Evolutionary conservation across 2,329 filamentous ascomycete genomes (phyloP).

Genomic region (Leptographium flavum): DNA sequence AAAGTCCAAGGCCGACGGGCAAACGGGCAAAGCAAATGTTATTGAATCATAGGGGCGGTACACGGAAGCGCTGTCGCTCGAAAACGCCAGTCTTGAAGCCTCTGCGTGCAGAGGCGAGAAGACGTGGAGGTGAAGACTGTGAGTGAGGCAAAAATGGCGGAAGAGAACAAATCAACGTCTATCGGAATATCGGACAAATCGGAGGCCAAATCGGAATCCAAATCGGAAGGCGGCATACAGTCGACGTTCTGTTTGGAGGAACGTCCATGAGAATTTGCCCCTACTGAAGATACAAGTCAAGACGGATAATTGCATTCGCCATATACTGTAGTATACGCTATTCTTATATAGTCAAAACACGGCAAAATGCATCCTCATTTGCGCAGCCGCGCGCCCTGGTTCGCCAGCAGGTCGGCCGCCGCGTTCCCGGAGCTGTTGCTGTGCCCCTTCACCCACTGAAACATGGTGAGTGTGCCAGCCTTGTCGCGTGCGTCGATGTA

Average conservation of each 20-base stretch:
- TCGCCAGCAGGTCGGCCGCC: constrained; percentile 66
- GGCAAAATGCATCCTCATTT: constrained; percentile 2
- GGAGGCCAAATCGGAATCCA: too few relatives aligned
- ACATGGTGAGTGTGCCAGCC: constrained; percentile 47
- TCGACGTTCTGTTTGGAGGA: too few relatives aligned
- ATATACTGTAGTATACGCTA: too few relatives aligned
- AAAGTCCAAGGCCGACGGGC: neutral
- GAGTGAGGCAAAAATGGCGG: too few relatives aligned
- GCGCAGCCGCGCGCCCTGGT: constrained; percentile 38
- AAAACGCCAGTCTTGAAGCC: constrained; percentile 9
- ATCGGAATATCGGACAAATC: too few relatives aligned
- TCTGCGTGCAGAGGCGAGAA: too few relatives aligned
- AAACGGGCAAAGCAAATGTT: constrained; percentile 19
- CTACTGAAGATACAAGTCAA: too few relatives aligned
- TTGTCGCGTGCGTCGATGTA: constrained; percentile 56
- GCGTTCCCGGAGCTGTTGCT: constrained; percentile 57
- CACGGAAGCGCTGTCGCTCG: neutral
- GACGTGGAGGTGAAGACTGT: neutral
- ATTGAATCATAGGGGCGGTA: constrained; percentile 26
- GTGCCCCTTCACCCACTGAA: constrained; percentile 88
- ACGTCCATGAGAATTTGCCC: too few relatives aligned
- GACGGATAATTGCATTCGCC: too few relatives aligned
- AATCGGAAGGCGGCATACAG: too few relatives aligned
- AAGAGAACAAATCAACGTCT: too few relatives aligned
- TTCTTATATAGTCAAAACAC: neutral